Conservation (phyloP, 23 red algal genomes). For the Gracilaria gracilis region DNA sequence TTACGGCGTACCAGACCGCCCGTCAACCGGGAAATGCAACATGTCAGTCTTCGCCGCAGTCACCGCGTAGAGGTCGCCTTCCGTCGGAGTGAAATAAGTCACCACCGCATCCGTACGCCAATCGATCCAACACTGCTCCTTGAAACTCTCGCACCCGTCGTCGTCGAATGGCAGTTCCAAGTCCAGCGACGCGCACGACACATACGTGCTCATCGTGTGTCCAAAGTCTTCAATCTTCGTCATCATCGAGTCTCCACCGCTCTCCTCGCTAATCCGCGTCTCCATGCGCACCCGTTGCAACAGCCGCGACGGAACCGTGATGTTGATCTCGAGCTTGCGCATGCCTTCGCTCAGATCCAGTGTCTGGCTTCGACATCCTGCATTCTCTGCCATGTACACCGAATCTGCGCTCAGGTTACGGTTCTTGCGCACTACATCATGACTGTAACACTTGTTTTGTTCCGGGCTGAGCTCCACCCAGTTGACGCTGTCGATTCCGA, state of each 20-base stretch:
- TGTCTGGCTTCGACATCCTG: conserved; percentile 16
- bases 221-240: conserved; percentile 12
- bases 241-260: neutral
- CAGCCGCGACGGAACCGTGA: conserved; percentile 27
- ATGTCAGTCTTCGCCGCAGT: conserved; percentile 51
- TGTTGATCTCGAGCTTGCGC: conserved; percentile 35
- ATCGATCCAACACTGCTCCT: conserved; percentile 52
- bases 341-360: conserved; percentile 36
- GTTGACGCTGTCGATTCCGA: conserved; percentile 11
- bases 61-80: conserved; percentile 45
- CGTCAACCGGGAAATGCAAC: conserved; percentile 1
- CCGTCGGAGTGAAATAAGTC: conserved; percentile 28
- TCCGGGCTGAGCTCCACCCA: conserved; percentile 51
- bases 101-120: conserved; percentile 43
- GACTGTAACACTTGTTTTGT: conserved; percentile 20
- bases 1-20: conserved; percentile 18
- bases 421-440: neutral
- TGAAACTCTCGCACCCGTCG: conserved; percentile 40
- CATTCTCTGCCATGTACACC: neutral
- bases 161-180: conserved; percentile 17
- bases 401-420: neutral
- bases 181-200: conserved; percentile 36
- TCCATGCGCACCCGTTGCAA: conserved; percentile 36
- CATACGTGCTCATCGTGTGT: neutral
- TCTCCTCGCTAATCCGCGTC: conserved; percentile 2